phyloP scores from a whole-genome alignment of 2,329 filamentous ascomycete genomes.

The Fonsecaea erecta region DNA sequence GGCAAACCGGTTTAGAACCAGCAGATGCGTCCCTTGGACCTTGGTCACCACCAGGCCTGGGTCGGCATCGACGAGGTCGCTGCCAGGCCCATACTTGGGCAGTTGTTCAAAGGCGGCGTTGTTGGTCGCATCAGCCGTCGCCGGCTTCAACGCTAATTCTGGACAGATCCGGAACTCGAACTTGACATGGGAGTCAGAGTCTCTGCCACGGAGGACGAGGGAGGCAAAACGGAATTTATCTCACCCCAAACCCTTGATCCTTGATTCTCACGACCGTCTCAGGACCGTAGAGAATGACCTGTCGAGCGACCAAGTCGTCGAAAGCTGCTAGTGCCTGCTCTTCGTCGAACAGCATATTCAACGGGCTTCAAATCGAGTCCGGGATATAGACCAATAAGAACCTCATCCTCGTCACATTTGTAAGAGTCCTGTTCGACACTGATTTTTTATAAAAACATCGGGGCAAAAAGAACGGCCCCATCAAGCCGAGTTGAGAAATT shows the following conservation, averaged over 20 bases:
- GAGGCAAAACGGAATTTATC: background rate
- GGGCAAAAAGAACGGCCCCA: no score
- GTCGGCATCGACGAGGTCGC: constrained; percentile 39
- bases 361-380: no score
- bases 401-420: no score
- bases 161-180: constrained; percentile 18
- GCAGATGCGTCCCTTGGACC: constrained; percentile 29
- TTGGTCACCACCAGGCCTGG: constrained; percentile 31
- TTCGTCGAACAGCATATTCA: constrained; percentile 9
- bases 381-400: no score
- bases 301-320: constrained; percentile 11
- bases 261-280: background rate
- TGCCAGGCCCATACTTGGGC: constrained; percentile 15
- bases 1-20: constrained; percentile 37
- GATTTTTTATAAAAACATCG: background rate
- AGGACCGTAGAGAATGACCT: constrained; percentile 10
- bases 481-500: background rate
- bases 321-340: constrained; percentile 1
- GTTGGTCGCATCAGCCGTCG: constrained; percentile 2
- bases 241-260: constrained; percentile 6
- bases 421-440: no score
- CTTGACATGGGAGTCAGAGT: background rate
- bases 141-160: constrained; percentile 5
- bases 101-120: background rate
- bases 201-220: background rate